Conservation (phyloP, 2,329 filamentous ascomycete species). For the Trichoderma asperellum region DNA sequence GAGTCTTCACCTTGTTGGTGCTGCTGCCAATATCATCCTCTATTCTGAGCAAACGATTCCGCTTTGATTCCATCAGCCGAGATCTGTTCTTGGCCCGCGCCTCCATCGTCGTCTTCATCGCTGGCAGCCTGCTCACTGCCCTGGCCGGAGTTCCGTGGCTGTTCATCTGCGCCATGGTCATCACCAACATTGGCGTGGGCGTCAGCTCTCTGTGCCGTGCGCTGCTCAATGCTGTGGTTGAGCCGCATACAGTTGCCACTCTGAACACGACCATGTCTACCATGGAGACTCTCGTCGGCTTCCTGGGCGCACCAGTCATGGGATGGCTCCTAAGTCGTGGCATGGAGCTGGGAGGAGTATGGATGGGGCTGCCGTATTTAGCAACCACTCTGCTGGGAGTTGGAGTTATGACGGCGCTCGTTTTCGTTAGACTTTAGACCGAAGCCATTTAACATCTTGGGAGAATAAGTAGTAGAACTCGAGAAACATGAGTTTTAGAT, state of each 20-base stretch:
- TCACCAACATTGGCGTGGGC: slow-evolving; percentile 52
- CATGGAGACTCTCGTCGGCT: slow-evolving; percentile 53
- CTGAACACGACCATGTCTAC: slow-evolving; percentile 58
- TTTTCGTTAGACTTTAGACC: slow-evolving; percentile 36
- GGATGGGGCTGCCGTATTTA: slow-evolving; percentile 56
- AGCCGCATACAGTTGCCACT: slow-evolving; percentile 56
- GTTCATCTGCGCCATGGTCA: slow-evolving; percentile 47
- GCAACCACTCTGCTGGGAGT: slow-evolving; percentile 42
- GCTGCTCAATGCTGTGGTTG: slow-evolving; percentile 57
- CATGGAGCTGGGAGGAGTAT: slow-evolving; percentile 50
- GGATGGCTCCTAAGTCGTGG: slow-evolving; percentile 53
- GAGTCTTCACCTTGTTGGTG: slow-evolving; percentile 45
- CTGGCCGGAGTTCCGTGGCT: slow-evolving; percentile 43
- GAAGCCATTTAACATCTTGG: slow-evolving; percentile 29
- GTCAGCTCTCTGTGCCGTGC: slow-evolving; percentile 50
- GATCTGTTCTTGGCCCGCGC: slow-evolving; percentile 48
- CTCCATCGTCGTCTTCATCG: slow-evolving; percentile 39
- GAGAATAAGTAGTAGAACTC: neutral
- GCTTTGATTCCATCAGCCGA: slow-evolving; percentile 41
- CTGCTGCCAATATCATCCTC: slow-evolving; percentile 45
- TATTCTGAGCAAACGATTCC: slow-evolving; percentile 39
- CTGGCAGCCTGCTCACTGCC: slow-evolving; percentile 46
- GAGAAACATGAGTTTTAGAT: neutral
- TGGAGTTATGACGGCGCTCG: slow-evolving; percentile 39
- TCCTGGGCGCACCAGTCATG: slow-evolving; percentile 52